Percentiles rank a stretch among this genome's conserved stretches.
phyloP scores from a whole-genome alignment of 1,284 basidiomycete genomes.

The Sphaerobolus stellatus region DNA sequence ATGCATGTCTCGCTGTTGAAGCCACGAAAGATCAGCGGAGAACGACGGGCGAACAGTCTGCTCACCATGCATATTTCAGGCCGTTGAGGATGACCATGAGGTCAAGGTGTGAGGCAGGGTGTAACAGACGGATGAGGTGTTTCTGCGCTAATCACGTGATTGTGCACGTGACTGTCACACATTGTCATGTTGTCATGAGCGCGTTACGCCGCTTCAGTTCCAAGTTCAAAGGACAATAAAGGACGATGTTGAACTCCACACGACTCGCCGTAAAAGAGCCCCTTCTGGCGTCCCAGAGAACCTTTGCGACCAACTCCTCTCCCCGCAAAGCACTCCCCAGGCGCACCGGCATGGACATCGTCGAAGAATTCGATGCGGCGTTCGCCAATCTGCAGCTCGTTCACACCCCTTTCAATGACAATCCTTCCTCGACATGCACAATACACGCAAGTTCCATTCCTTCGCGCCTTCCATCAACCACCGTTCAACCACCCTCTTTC shows the following conservation, averaged over 20 bases:
- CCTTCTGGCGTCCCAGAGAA: not conserved
- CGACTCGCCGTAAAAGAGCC: not conserved
- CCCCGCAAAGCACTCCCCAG: not conserved
- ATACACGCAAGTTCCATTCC: too few species aligned
- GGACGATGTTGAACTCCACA: too few species aligned
- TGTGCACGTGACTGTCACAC: slow-evolving; percentile 9
- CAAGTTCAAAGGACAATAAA: too few species aligned
- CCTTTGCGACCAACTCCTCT: not conserved
- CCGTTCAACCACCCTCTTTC: too few species aligned
- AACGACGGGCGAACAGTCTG: slow-evolving; percentile 9
- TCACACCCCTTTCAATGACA: too few species aligned
- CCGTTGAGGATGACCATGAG: slow-evolving; percentile 66
- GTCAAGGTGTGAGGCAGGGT: not conserved
- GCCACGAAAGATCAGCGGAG: not conserved
- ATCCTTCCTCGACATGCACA: too few species aligned
- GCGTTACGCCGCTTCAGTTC: too few species aligned
- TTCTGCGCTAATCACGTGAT: slow-evolving; percentile 3
- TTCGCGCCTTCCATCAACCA: too few species aligned
- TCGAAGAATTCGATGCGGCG: not conserved
- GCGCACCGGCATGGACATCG: too few species aligned
- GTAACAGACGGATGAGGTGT: slow-evolving; percentile 4
- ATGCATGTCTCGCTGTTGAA: slow-evolving; percentile 71
- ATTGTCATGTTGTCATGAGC: not conserved
- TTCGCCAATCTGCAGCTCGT: not conserved
- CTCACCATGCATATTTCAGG: slow-evolving; percentile 81